Evolutionary conservation across 371 early-diverging fungal species (phyloP).

Genomic region (Mortierella sp.): DNA sequence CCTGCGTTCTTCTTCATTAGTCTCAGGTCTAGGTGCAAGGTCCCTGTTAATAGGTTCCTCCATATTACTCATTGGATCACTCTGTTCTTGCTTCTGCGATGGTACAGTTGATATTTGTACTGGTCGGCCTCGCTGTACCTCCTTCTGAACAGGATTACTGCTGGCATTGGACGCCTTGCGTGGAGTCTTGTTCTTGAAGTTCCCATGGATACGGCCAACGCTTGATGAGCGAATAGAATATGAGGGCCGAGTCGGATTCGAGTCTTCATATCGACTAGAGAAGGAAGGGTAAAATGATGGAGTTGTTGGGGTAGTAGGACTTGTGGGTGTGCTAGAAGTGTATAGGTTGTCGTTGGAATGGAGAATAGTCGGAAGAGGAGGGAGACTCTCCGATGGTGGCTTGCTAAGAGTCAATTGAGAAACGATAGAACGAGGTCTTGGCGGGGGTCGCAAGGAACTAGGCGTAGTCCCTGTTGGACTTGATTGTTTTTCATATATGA

Average conservation of each 20-base stretch:
- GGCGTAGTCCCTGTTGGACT: constrained; percentile 1
- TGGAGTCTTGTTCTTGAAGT: constrained; percentile 13
- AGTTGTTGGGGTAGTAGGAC: constrained; percentile 32
- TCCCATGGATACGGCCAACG: constrained; percentile 18
- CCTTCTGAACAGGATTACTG: constrained; percentile 5
- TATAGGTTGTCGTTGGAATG: constrained; percentile 33
- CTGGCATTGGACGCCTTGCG: constrained; percentile 14
- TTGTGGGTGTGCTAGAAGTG: constrained; percentile 38
- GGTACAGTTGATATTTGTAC: background rate
- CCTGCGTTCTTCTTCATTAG: constrained; percentile 11
- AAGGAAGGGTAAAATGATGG: constrained; percentile 22
- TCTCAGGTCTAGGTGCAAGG: constrained; percentile 10
- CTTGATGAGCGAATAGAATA: constrained; percentile 26
- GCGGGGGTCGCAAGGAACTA: constrained; percentile 43
- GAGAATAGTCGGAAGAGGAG: constrained; percentile 43
- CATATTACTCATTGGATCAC: background rate
- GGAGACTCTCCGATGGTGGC: constrained; percentile 47
- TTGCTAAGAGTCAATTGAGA: constrained; percentile 34
- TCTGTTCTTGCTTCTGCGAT: background rate
- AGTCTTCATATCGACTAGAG: constrained; percentile 12
- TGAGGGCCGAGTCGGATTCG: constrained; percentile 8
- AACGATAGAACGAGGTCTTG: constrained; percentile 48
- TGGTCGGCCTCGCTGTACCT: constrained; percentile 9
- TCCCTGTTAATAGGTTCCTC: constrained; percentile 8
- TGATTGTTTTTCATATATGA: constrained; percentile 18